Percentiles rank a stretch among this genome's conserved stretches.
Conservation (phyloP, 768 basidiomycete genomes). For the Lentinus tigrinus region DNA sequence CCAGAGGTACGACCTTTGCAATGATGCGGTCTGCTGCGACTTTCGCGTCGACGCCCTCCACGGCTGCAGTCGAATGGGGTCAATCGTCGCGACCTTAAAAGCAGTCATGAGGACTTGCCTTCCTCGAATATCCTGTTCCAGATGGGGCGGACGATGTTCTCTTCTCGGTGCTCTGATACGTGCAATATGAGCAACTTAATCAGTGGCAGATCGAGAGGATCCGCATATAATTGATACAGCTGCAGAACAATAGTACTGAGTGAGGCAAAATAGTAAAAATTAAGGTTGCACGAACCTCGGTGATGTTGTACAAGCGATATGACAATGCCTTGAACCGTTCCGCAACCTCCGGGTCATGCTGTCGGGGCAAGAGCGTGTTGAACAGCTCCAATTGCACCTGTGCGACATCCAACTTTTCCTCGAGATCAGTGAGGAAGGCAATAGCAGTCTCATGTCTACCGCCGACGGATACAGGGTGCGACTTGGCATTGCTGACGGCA, state of each 20-base stretch:
- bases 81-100: neutral
- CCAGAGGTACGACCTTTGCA: slow-evolving; percentile 66
- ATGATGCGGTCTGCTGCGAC: slow-evolving; percentile 62
- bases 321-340: slow-evolving; percentile 60
- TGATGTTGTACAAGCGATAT: slow-evolving; percentile 70
- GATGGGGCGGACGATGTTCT: slow-evolving; percentile 74
- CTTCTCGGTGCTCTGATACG: slow-evolving; percentile 90
- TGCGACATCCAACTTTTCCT: slow-evolving; percentile 96
- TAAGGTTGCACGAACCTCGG: slow-evolving; percentile 58
- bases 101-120: slow-evolving; percentile 43
- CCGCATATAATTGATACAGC: slow-evolving; percentile 87
- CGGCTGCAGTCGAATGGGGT: slow-evolving; percentile 36
- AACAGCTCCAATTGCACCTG: slow-evolving; percentile 95
- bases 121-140: slow-evolving; percentile 89
- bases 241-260: slow-evolving; percentile 30
- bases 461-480: slow-evolving; percentile 77
- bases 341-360: slow-evolving; percentile 58
- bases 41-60: slow-evolving; percentile 53
- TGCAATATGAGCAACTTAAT: slow-evolving; percentile 90
- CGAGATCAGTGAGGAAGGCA: slow-evolving; percentile 89
- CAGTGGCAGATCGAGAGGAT: slow-evolving; percentile 79
- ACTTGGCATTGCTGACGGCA: slow-evolving; percentile 95
- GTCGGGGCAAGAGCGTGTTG: slow-evolving; percentile 55
- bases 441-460: slow-evolving; percentile 88
- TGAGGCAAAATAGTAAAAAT: neutral